Base-by-base conservation (phyloP, 1,284 basidiomycete species). In the Malassezia yamatoensis region DNA sequence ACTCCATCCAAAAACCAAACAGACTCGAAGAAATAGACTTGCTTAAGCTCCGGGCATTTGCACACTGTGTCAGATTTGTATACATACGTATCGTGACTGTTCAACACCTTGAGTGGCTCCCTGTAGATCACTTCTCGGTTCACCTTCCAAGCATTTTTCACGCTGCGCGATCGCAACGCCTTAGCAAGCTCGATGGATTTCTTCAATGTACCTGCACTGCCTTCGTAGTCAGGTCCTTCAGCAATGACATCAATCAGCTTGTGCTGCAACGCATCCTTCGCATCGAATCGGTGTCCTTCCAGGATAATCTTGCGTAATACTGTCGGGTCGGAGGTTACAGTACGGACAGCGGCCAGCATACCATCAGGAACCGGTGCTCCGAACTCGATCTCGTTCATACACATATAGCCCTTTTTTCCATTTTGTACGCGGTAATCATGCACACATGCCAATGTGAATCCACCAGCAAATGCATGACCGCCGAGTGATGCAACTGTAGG, bases 351-450 rank as follows among this genome's bases (percentile, higher is more conserved):
- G 5, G 81, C 79, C 5, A 83, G 79, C 65, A 73, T 54, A 1
- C 71, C 65, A 48, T 62, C 63, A 16, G 65, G 68, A 35, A 67
- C 49, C 4, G 58, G 66, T 12, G 62, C 68, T 34, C 65, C 65
- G 45, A 74, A 72, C 40, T 66, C 62, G 59, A 72, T 72, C 44
- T 96, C 90, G 72, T 94, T 94, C 89, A 94, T 39, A 49, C 56
- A 58, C 40, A 58, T 5, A 83, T 87, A 90, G 10, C 86, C 85
- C 61, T 83, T 82, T 45, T 83, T 85, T 61, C 87, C 85, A 20
- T 82, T 85, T 84, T 93, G 90, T 54, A 94, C 80, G 34, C 90
- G 82, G 76, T 88, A 93, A 75, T 96, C 90, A 74, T 89, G 93
- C 4, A 81, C 81, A 49, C 91, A 77, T 1, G 86, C 81, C 20